A percentile compares a stretch with the other conserved stretches of the same genome.
phyloP scores from a whole-genome alignment of 2,329 filamentous ascomycete species.

The Stachybotrys chlorohalonatus region DNA sequence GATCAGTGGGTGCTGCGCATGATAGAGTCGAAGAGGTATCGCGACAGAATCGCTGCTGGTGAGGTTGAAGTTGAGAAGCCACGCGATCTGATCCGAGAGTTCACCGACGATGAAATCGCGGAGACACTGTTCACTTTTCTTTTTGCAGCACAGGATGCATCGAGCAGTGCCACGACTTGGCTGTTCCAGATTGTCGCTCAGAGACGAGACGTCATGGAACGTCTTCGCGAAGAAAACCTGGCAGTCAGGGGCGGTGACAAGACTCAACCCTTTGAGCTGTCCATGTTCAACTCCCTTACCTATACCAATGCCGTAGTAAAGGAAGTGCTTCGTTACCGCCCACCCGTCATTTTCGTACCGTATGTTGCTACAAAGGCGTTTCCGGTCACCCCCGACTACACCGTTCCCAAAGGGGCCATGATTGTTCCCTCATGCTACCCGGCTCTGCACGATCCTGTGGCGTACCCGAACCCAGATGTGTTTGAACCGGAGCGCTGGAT shows the following conservation, averaged over 20 bases:
- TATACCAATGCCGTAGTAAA: slow-evolving; percentile 46
- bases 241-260: slow-evolving; percentile 30
- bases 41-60: slow-evolving; percentile 54
- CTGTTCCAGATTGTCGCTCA: slow-evolving; percentile 43
- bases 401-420: slow-evolving; percentile 38
- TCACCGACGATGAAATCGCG: slow-evolving; percentile 38
- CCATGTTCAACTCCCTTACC: slow-evolving; percentile 37
- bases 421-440: slow-evolving; percentile 42
- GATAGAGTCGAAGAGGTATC: slow-evolving; percentile 61
- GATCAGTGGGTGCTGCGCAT: slow-evolving; percentile 70
- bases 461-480: slow-evolving; percentile 33
- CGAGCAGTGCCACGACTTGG: slow-evolving; percentile 43
- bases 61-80: slow-evolving; percentile 30
- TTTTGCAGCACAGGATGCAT: slow-evolving; percentile 44
- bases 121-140: slow-evolving; percentile 44
- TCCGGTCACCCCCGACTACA: slow-evolving; percentile 36
- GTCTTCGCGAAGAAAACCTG: slow-evolving; percentile 37
- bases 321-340: slow-evolving; percentile 40
- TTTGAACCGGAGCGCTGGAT: slow-evolving; percentile 46
- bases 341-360: slow-evolving; percentile 45
- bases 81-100: slow-evolving; percentile 37
- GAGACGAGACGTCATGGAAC: slow-evolving; percentile 35
- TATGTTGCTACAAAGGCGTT: slow-evolving; percentile 39
- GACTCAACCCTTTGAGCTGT: slow-evolving; percentile 28
- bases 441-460: slow-evolving; percentile 38